Evolutionary conservation across 116 monocot species (phyloP).

Genomic region (Papilionanthe hybrid): DNA sequence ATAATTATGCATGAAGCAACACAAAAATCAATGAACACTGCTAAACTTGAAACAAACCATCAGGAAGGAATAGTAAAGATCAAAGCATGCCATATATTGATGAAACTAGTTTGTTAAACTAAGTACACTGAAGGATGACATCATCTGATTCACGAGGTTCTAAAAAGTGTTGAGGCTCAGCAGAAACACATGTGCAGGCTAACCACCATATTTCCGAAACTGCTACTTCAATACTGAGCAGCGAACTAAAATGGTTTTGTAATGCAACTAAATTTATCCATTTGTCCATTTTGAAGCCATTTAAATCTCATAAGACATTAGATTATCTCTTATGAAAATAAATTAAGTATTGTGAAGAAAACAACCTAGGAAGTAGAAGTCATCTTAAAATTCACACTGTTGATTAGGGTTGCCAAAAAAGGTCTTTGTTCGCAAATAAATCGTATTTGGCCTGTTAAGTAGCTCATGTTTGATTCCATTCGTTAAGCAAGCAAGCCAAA

Average conservation of each 20-base stretch:
- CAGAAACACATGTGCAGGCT: background rate
- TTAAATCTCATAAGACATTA: background rate
- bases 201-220: background rate
- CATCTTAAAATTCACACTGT: background rate
- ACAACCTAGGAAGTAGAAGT: background rate
- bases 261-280: background rate
- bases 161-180: background rate
- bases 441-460: too few species aligned
- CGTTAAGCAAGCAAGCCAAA: too few species aligned
- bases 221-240: background rate
- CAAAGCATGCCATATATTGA: background rate
- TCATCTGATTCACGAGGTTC: background rate
- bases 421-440: too few species aligned
- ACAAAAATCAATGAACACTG: background rate
- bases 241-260: background rate
- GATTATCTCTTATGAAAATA: background rate
- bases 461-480: too few species aligned
- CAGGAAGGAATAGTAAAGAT: background rate
- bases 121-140: background rate
- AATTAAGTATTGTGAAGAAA: background rate
- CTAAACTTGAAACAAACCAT: background rate
- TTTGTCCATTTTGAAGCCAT: background rate
- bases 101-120: background rate
- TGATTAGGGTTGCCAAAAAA: too few species aligned
- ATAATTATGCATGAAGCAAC: background rate